Evolutionary conservation across 129 eudicot species (phyloP).

Genomic region (Apium graveolens): DNA sequence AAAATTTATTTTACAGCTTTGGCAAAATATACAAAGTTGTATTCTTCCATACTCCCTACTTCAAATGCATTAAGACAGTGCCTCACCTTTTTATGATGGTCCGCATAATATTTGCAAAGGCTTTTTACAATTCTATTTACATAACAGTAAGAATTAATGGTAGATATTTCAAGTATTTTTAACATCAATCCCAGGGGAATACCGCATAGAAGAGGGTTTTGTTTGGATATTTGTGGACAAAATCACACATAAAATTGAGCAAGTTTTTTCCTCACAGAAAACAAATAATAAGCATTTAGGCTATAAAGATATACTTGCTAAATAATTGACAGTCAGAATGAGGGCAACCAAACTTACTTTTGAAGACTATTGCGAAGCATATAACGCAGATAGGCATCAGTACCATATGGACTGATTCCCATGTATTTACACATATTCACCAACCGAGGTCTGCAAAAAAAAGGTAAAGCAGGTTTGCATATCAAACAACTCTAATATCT

Average conservation of each 20-base stretch:
- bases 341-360: slow-evolving; percentile 24
- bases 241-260: background rate
- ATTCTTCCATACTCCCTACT: background rate
- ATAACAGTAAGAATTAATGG: background rate
- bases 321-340: background rate
- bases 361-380: slow-evolving; percentile 54
- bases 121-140: background rate
- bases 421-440: slow-evolving; percentile 65
- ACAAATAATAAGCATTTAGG: background rate
- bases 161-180: background rate
- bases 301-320: background rate
- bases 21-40: background rate
- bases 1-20: background rate
- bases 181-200: background rate
- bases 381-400: slow-evolving; percentile 57
- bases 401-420: slow-evolving; percentile 53
- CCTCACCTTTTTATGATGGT: background rate
- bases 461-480: background rate
- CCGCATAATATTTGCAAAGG: background rate
- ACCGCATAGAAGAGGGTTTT: background rate
- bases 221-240: background rate
- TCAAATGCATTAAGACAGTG: background rate
- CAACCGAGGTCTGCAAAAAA: slow-evolving; percentile 45
- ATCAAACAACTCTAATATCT: background rate
- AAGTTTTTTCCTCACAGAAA: background rate